Evolutionary conservation across 2,329 filamentous ascomycete genomes (phyloP), one percentile per base, ranked within the genome.

Genomic region (Calonectria ilicicola): DNA sequence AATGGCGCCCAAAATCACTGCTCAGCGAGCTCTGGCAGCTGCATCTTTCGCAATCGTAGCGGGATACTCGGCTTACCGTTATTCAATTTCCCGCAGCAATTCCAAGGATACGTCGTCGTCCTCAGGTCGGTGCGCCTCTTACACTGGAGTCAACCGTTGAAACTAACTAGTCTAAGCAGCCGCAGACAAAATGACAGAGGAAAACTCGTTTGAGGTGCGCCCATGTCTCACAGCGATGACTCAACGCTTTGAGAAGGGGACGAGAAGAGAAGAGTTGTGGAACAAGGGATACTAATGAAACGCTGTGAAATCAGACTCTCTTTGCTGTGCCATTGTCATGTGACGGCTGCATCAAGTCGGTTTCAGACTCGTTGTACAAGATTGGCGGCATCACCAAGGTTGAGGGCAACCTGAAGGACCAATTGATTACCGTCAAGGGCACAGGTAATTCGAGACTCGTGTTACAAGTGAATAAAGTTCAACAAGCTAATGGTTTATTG

Each of bases 251-350:
- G 69, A 69, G 70, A 74, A 78, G 78, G 76, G 75, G 77, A 78
- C 47, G 77, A 77, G 56, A 71, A 77, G 75, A 78, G 71, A 47
- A 63, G 68, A 73, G 64, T 46, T 60, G 44, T 68, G 56, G 68
- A 72, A 72, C 70, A 66, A 72, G 67, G 74, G 49, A 75, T 74
- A 78, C 83, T 85, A 80, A 84, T 83, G 82, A 83, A 82, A 84
- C 80, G 65, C 67, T 76, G 72, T 74, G 73, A 80, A 81, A 76
- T 77, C 76, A 98, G 93, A 98, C 96, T 73, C 93, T 96, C 76
- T 98, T 98, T 84, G 95, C 96, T 75, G 97, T 98, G 78, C 96
- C 95, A 68, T 93, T 98, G 88, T 95, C 93, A 85, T 98, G 97
- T 87, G 93, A 98, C 80, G 88, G 90, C 81, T 98, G 97, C 87